Conservation (phyloP, 2,329 filamentous ascomycete species). For the Microsporum audouinii region DNA sequence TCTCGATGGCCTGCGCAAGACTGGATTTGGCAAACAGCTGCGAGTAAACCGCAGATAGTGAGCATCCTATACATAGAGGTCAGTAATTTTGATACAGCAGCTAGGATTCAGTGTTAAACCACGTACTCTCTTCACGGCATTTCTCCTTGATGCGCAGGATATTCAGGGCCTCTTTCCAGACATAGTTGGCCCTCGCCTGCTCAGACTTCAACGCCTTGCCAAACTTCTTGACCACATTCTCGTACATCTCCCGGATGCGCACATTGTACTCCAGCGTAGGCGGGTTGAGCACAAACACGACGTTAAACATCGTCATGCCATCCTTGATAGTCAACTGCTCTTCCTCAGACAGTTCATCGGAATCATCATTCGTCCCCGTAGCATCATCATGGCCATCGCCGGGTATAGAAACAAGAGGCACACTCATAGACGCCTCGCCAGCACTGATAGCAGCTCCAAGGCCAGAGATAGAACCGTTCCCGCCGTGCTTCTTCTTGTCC, state of each 20-base stretch:
- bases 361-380: not conserved
- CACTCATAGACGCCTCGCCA: not conserved
- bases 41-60: slow-evolving; percentile 30
- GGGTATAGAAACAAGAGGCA: not conserved
- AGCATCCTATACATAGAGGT: slow-evolving; percentile 20
- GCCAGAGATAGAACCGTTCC: slow-evolving; percentile 20
- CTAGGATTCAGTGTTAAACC: not conserved
- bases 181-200: slow-evolving; percentile 78
- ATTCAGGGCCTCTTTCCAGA: slow-evolving; percentile 79
- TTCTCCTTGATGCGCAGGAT: slow-evolving; percentile 74
- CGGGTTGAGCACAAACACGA: slow-evolving; percentile 82
- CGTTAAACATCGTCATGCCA: slow-evolving; percentile 93
- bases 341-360: not conserved
- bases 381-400: not conserved
- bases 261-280: slow-evolving; percentile 63
- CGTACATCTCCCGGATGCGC: slow-evolving; percentile 67
- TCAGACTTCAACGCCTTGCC: slow-evolving; percentile 88
- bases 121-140: slow-evolving; percentile 50
- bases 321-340: slow-evolving; percentile 31
- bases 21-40: slow-evolving; percentile 52
- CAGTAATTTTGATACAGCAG: too few relatives aligned
- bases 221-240: slow-evolving; percentile 81
- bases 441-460: not conserved
- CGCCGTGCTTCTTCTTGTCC: slow-evolving; percentile 19
- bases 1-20: slow-evolving; percentile 69